A percentile compares a stretch with the other conserved stretches of the same genome.
Evolutionary conservation across 257 asterid species (phyloP).

Genomic region (Lycium ferocissimum): DNA sequence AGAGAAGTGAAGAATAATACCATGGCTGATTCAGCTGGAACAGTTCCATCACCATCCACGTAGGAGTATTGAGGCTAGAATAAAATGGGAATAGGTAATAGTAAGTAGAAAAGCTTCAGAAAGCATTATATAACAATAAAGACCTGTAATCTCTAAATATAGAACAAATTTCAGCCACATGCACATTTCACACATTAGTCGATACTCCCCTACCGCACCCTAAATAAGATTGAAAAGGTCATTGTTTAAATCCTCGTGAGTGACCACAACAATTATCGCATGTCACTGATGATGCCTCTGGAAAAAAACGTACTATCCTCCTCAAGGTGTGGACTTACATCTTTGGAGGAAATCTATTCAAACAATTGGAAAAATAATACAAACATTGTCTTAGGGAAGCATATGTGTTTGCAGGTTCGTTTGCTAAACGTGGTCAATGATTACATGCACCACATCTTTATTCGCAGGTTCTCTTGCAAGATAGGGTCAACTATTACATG

Average conservation of each 20-base stretch:
- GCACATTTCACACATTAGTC: neutral
- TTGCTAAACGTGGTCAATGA: neutral
- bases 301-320: conserved; percentile 11
- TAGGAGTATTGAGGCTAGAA: conserved; percentile 78
- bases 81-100: neutral
- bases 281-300: neutral
- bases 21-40: conserved; percentile 88
- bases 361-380: neutral
- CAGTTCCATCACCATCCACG: conserved; percentile 96
- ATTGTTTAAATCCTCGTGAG: neutral
- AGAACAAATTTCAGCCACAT: neutral
- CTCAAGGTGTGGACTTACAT: neutral
- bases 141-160: neutral
- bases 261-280: neutral
- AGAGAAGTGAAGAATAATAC: conserved; percentile 38
- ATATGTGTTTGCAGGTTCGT: neutral
- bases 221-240: neutral
- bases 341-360: neutral
- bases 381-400: neutral
- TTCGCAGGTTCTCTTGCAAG: neutral
- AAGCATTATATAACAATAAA: conserved; percentile 14
- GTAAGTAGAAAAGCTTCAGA: neutral
- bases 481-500: neutral
- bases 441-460: neutral
- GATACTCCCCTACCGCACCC: neutral